A percentile compares a stretch with the other conserved stretches of the same genome.
These are phyloP conservation scores for Goffeauzyma gilvescens DNA, from an alignment of 768 basidiomycete species.

Conservation along the genomic window DNA sequence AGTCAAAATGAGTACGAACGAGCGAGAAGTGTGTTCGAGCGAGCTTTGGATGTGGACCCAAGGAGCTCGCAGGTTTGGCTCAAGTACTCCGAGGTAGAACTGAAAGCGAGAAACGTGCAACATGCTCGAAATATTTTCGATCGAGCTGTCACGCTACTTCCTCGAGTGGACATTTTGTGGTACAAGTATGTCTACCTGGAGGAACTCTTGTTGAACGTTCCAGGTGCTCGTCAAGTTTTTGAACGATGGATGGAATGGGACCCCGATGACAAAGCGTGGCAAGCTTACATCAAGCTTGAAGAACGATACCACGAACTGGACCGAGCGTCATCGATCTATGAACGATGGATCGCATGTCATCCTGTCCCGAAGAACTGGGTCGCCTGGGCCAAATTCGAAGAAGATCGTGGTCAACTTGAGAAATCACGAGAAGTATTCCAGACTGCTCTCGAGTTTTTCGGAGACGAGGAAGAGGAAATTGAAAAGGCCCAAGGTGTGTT, in stretches of 20 bases:
- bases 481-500: constrained; percentile 81
- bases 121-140: constrained; percentile 94
- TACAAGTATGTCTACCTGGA: constrained; percentile 99
- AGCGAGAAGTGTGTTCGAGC: constrained; percentile 85
- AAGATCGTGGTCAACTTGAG: constrained; percentile 41
- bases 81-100: constrained; percentile 77
- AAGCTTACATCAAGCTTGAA: constrained; percentile 97
- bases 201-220: constrained; percentile 84
- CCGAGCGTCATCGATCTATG: constrained; percentile 78
- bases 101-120: constrained; percentile 92
- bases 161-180: constrained; percentile 81
- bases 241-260: constrained; percentile 99
- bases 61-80: constrained; percentile 75
- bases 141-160: constrained; percentile 85
- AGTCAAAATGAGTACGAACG: constrained; percentile 83
- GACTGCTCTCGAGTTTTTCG: constrained; percentile 69
- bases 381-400: constrained; percentile 49
- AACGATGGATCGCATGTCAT: constrained; percentile 40
- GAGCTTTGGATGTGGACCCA: constrained; percentile 87
- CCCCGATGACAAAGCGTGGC: constrained; percentile 98
- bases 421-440: constrained; percentile 75
- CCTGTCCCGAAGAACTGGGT: constrained; percentile 50
- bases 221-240: constrained; percentile 91
- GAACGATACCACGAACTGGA: constrained; percentile 79
- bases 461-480: constrained; percentile 70